These are phyloP conservation scores for Pseudopyrenochaeta lycopersici DNA, from an alignment of 2,329 filamentous ascomycete species.

Conservation along the genomic window DNA sequence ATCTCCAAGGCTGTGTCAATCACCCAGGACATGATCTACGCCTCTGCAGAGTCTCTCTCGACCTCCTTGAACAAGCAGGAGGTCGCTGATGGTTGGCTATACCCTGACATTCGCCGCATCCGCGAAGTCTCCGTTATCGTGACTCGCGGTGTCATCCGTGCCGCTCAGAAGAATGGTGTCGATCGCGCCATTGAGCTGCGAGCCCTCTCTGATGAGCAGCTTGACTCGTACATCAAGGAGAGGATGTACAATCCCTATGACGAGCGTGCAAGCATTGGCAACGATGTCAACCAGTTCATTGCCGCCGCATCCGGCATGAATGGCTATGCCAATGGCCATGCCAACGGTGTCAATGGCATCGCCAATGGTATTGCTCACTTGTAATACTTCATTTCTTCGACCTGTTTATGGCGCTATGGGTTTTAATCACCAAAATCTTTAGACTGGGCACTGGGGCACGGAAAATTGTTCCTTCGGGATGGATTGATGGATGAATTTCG, in stretches of 20 bases:
- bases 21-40: constrained; percentile 97
- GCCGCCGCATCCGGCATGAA: constrained; percentile 31
- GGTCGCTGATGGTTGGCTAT: constrained; percentile 83
- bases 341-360: constrained; percentile 36
- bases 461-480: constrained; percentile 21
- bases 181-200: constrained; percentile 68
- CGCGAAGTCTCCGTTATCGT: constrained; percentile 88
- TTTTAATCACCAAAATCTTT: constrained; percentile 23
- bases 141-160: constrained; percentile 91
- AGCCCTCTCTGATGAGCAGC: constrained; percentile 71
- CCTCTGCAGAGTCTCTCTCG: constrained; percentile 82
- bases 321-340: constrained; percentile 24
- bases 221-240: constrained; percentile 70
- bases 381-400: constrained; percentile 29
- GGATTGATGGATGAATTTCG: constrained; percentile 29
- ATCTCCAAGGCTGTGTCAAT: constrained; percentile 85
- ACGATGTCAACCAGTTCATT: constrained; percentile 47
- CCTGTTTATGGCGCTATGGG: constrained; percentile 11
- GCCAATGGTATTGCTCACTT: constrained; percentile 43
- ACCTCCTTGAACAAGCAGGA: constrained; percentile 83
- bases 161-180: constrained; percentile 79
- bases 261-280: constrained; percentile 52
- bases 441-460: constrained; percentile 27
- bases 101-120: constrained; percentile 90
- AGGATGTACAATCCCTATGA: constrained; percentile 63